Percentiles rank a stretch among this genome's conserved stretches.
Conservation (phyloP, 805 yeast genomes). For the Schwanniomyces vanrijiae region DNA sequence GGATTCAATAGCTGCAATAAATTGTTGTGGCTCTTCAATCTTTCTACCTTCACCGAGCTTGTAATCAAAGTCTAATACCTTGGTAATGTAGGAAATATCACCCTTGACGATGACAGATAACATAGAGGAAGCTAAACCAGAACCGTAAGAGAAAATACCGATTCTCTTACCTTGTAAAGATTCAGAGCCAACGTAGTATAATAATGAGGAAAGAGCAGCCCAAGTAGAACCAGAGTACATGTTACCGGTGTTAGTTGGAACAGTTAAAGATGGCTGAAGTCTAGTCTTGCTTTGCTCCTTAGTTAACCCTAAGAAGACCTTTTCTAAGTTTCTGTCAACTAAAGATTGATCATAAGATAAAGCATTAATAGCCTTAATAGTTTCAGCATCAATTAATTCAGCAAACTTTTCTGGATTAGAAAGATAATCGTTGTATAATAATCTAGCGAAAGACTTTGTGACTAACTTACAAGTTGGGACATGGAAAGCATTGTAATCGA, state of each 20-base stretch:
- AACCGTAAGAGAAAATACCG: constrained; percentile 95
- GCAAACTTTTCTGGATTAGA: constrained; percentile 63
- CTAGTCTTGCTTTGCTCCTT: constrained; percentile 66
- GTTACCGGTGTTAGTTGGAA: constrained; percentile 97
- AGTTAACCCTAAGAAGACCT: constrained; percentile 75
- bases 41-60: constrained; percentile 65
- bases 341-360: constrained; percentile 75
- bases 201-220: constrained; percentile 80
- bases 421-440: constrained; percentile 83
- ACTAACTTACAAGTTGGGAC: constrained; percentile 98
- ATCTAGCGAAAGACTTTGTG: constrained; percentile 87
- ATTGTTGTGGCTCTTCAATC: constrained; percentile 71
- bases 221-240: constrained; percentile 95
- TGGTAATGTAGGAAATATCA: constrained; percentile 68
- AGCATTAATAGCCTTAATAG: constrained; percentile 51
- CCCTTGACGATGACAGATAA: constrained; percentile 79
- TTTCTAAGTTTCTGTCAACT: constrained; percentile 79
- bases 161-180: constrained; percentile 79
- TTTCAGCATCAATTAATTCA: constrained; percentile 41
- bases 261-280: constrained; percentile 76
- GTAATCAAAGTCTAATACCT: constrained; percentile 64
- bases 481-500: constrained; percentile 95
- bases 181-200: constrained; percentile 73
- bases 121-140: constrained; percentile 93
- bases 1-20: constrained; percentile 74